Base-by-base conservation (phyloP, 306 rosid genomes). In the Mimosa pudica region DNA sequence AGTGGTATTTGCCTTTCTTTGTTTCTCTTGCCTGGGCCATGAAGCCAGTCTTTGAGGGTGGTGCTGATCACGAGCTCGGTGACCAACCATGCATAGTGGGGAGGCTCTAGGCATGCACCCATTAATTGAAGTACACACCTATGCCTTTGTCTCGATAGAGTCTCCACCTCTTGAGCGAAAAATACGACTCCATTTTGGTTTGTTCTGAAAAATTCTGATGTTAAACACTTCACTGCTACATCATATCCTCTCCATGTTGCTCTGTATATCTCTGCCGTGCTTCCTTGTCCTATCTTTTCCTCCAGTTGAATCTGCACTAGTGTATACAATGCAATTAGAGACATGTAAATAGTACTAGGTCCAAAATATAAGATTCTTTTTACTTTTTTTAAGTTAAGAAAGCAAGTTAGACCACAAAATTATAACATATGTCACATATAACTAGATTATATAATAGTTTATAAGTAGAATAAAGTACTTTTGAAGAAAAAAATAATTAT, bases 51-150 rank as follows among this genome's bases (percentile, higher is more conserved):
- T 74, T 87, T 87, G 2, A 92, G 82, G 24, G 90, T 94, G 62
- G 71, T 74, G 70, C 77, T 57, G n/a, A n/a, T n/a, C 14, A 89
- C 44, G 45, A 81, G 49, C 71, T 94, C 97, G 0, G 94, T 92
- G 18, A 89, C 93, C 24, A 88, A 20, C 98, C 98, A 92, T 1
- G 93, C 98, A 10, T 83, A 85, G 54, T 79, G 80, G 0, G 97
- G 94, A 38, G 98, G 97, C 5, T 89, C 85, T 3, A 92, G 86
- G 65, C 97, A 92, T 17, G 97, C 97, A 5, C 97, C 97, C 92
- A 90, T 87, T 17, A 90, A 81, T 2, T 86, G 89, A 70, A 92
- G 92, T 75, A 94, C 93, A 8, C 82, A 89, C 1, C 82, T 83
- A 58, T 94, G 97, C 2, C 97, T 91, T 42, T 94, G 93, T 62